A percentile compares a stretch with the other conserved stretches of the same genome.
phyloP scores from a whole-genome alignment of 768 basidiomycete genomes.

The Inosperma sp. region DNA sequence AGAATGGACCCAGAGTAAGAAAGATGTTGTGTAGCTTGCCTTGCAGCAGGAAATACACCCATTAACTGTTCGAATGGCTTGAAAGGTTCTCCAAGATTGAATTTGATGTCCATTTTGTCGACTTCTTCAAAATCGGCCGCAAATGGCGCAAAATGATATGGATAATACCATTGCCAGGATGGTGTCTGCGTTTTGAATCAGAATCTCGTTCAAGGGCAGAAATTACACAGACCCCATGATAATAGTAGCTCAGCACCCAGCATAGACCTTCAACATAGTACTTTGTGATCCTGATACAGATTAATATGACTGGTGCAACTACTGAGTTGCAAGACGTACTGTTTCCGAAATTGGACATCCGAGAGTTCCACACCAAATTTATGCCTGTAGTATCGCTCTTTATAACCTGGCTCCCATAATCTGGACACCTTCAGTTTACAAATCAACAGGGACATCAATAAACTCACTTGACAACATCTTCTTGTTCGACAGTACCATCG shows the following conservation, averaged over 20 bases:
- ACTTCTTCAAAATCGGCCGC: constrained; percentile 89
- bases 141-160: constrained; percentile 97
- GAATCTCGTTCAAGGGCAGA: constrained; percentile 3
- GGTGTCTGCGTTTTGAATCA: too few relatives aligned
- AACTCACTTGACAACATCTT: constrained; percentile 85
- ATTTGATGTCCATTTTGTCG: constrained; percentile 71
- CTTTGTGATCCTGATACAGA: constrained; percentile 57
- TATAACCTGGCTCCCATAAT: constrained; percentile 94
- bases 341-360: constrained; percentile 68
- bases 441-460: neutral
- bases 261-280: constrained; percentile 90
- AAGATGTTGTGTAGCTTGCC: constrained; percentile 39
- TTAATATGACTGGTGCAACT: neutral
- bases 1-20: constrained; percentile 9
- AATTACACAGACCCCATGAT: constrained; percentile 76
- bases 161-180: constrained; percentile 99
- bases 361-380: constrained; percentile 78
- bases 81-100: constrained; percentile 82
- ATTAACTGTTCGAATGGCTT: constrained; percentile 97
- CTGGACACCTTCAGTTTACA: constrained; percentile 37
- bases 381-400: constrained; percentile 88
- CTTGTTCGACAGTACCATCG: constrained; percentile 93
- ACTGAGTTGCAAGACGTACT: constrained; percentile 43
- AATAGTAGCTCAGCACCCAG: constrained; percentile 97
- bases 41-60: constrained; percentile 95